Base-by-base conservation (phyloP, 148 eudicot genomes). In the Rhododendron kiyosumense region DNA sequence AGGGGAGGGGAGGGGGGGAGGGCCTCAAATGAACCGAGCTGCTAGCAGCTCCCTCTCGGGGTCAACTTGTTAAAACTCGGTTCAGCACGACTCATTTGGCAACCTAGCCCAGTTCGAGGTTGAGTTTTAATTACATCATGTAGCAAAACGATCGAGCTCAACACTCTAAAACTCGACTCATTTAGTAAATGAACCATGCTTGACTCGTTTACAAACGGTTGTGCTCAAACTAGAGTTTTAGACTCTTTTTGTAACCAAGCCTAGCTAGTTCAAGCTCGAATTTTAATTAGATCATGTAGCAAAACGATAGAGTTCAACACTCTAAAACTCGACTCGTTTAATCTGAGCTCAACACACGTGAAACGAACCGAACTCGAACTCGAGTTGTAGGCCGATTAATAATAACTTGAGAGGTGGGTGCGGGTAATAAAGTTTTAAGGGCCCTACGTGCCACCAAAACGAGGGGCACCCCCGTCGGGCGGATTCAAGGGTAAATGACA, bases 381-480 rank as follows among this genome's bases (percentile, higher is more conserved):
- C 1, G 7, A 52, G 0, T 52, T 13, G 14, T 52, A 52, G 1
- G 24, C 22, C 4, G 24, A 1, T 54, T 17, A 12, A 30, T 17
- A 81, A 17, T 81, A 11, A 63, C 54, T 51, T 18, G 49, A 65
- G 41, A 38, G 84, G 83, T 78, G 86, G 87, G 89, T 78, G 71
- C n/a, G 43, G 84, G 83, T 69, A 57, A 34, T 54, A 81, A 81
- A 57, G 51, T 54, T 81, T 51, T 4, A 78, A n/a, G 63, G 90
- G 90, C 61, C 89, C 92, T 85, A 88, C 88, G 18, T 88, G 90
- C 89, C 79, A 85, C 86, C 91, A 87, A 89, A 90, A 88, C 86
- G 91, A 91, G 87, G 86, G 88, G 88, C 89, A 89, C 81, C 36
- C 88, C 86, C 86, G 91, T 91, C 86, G 90, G 91, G 90, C 86